Conservation (phyloP, 768 basidiomycete species). For the Phanerochaete carnosa region DNA sequence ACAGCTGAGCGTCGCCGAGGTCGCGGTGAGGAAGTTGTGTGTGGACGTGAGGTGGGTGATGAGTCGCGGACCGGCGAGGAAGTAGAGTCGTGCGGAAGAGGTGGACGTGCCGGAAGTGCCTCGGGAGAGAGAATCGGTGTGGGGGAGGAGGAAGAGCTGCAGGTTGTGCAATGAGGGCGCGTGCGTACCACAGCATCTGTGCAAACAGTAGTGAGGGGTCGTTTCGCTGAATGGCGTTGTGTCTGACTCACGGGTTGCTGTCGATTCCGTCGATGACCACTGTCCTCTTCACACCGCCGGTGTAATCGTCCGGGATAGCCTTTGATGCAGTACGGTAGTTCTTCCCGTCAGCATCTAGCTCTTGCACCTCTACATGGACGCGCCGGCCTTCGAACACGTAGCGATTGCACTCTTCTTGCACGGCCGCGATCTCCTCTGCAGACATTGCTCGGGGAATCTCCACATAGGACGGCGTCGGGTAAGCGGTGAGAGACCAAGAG, state of each 20-base stretch:
- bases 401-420: constrained; percentile 64
- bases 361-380: constrained; percentile 74
- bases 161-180: constrained; percentile 72
- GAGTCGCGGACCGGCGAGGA: constrained; percentile 78
- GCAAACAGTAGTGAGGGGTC: neutral
- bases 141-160: constrained; percentile 67
- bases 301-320: constrained; percentile 68
- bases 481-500: constrained; percentile 75
- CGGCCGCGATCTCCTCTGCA: constrained; percentile 51
- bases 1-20: constrained; percentile 64
- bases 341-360: constrained; percentile 51
- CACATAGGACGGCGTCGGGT: constrained; percentile 70
- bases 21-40: constrained; percentile 50
- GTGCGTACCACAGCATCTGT: constrained; percentile 82
- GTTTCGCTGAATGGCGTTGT: neutral
- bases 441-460: constrained; percentile 72
- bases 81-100: constrained; percentile 67
- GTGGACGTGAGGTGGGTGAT: constrained; percentile 57
- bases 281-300: constrained; percentile 73
- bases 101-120: constrained; percentile 40
- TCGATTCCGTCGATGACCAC: constrained; percentile 83
- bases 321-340: constrained; percentile 4
- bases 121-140: constrained; percentile 64
- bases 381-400: constrained; percentile 67
- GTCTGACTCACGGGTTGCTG: constrained; percentile 61